These are phyloP conservation scores for Candida chauliodis DNA, from an alignment of 805 yeast genomes.

Conservation along the genomic window DNA sequence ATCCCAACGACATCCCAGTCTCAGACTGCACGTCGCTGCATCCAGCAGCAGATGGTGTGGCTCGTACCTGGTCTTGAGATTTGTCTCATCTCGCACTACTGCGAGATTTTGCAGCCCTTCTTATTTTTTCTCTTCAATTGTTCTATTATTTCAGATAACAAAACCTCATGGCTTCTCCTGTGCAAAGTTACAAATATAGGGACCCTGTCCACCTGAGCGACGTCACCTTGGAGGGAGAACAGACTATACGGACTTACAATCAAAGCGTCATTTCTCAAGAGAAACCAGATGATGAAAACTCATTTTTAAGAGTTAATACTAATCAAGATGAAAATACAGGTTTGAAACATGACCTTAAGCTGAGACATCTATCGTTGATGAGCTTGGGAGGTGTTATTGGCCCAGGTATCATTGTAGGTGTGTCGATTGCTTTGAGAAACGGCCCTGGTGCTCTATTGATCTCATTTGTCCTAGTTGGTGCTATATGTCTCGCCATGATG, in stretches of 20 bases:
- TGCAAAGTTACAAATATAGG: background rate
- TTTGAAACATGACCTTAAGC: slow-evolving; percentile 45
- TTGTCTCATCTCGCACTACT: background rate
- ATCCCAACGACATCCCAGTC: no score
- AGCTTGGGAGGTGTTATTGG: slow-evolving; percentile 60
- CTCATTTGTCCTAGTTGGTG: slow-evolving; percentile 51
- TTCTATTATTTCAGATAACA: background rate
- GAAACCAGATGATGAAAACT: slow-evolving; percentile 1
- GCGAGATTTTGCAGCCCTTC: background rate
- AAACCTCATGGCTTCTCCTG: background rate
- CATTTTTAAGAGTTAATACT: slow-evolving; percentile 3
- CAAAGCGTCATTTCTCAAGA: background rate
- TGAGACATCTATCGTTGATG: slow-evolving; percentile 48
- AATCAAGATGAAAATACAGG: slow-evolving; percentile 24
- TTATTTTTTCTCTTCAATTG: no score
- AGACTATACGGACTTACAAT: background rate
- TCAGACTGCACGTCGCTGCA: no score
- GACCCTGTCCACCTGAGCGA: background rate
- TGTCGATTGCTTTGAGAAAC: slow-evolving; percentile 46
- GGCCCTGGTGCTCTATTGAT: slow-evolving; percentile 52
- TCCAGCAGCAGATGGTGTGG: no score
- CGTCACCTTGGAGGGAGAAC: background rate
- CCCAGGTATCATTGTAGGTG: slow-evolving; percentile 54
- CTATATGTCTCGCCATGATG: slow-evolving; percentile 54
- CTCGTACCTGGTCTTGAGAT: no score